A percentile compares a stretch with the other conserved stretches of the same genome.
Evolutionary conservation across 495 filamentous ascomycete species (phyloP).

Genomic region (Penicillium odoratum): DNA sequence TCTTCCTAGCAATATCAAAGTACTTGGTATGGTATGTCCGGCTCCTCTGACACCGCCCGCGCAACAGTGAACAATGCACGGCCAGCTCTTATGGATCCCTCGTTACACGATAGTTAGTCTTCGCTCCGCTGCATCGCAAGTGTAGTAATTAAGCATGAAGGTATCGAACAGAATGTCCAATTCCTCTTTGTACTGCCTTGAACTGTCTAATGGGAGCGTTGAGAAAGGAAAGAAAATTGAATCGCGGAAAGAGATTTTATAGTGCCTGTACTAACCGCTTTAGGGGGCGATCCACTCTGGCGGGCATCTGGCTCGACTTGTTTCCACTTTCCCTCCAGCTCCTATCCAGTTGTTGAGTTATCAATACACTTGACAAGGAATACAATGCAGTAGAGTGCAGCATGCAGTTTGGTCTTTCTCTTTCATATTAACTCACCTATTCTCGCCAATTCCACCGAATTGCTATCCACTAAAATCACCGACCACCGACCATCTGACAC

Average conservation of each 20-base stretch:
- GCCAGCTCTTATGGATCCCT: slow-evolving; percentile 90
- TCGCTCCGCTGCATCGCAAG: slow-evolving; percentile 82
- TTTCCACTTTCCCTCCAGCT: slow-evolving; percentile 12
- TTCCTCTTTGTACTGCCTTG: slow-evolving; percentile 65
- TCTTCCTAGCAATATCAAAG: too few relatives aligned
- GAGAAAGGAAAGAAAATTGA: slow-evolving; percentile 45
- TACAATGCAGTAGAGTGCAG: slow-evolving; percentile 19
- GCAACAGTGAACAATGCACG: slow-evolving; percentile 70
- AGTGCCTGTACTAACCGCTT: slow-evolving; percentile 37
- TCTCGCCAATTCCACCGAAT: slow-evolving; percentile 13
- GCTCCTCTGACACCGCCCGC: slow-evolving; percentile 89
- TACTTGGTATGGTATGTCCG: slow-evolving; percentile 52
- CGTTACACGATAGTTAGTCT: slow-evolving; percentile 58
- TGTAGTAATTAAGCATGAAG: slow-evolving; percentile 63
- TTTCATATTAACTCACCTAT: slow-evolving; percentile 4
- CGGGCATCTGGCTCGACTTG: slow-evolving; percentile 12
- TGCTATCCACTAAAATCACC: slow-evolving; percentile 5
- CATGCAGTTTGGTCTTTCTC: slow-evolving; percentile 16
- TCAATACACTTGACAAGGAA: not conserved
- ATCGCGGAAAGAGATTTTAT: slow-evolving; percentile 27
- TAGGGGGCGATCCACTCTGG: slow-evolving; percentile 16
- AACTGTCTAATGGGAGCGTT: slow-evolving; percentile 89
- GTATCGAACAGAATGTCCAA: slow-evolving; percentile 68
- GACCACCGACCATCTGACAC: slow-evolving; percentile 21
- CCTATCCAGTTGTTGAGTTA: slow-evolving; percentile 1